Conservation (phyloP, 106 monocot species). For the Triglochin maritima region DNA sequence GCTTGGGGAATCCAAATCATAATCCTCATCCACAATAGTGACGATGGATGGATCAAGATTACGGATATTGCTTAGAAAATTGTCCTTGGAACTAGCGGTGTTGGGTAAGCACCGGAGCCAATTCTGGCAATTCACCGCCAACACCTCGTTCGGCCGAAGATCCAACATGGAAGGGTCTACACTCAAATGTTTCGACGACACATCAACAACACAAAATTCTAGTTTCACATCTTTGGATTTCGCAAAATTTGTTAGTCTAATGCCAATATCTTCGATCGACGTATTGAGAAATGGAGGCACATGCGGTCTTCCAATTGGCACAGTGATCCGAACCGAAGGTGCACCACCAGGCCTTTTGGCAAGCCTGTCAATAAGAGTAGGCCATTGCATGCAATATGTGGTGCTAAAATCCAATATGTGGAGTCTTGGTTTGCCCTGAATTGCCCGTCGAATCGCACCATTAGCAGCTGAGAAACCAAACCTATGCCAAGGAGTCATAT, state of each 20-base stretch:
- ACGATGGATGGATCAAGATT: constrained; percentile 33
- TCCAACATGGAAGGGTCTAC: constrained; percentile 15
- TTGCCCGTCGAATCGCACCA: constrained; percentile 40
- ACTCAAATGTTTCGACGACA: constrained; percentile 4
- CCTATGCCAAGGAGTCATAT: constrained; percentile 23
- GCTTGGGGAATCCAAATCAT: constrained; percentile 18
- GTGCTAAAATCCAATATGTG: constrained; percentile 48
- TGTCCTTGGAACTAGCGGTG: constrained; percentile 10
- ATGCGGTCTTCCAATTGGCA: neutral
- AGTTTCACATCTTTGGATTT: constrained; percentile 49
- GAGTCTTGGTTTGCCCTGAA: constrained; percentile 23
- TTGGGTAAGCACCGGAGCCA: constrained; percentile 22
- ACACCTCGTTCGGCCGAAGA: constrained; percentile 26
- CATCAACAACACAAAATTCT: constrained; percentile 28
- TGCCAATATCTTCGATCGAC: constrained; percentile 8
- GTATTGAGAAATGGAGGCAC: neutral
- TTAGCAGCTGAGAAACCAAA: constrained; percentile 60
- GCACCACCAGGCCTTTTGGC: constrained; percentile 32
- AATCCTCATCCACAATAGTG: constrained; percentile 56
- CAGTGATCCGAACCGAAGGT: constrained; percentile 35
- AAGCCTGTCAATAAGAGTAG: constrained; percentile 41
- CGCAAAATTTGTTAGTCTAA: constrained; percentile 50
- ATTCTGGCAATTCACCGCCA: constrained; percentile 41
- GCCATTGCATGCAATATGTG: constrained; percentile 53
- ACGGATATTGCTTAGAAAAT: constrained; percentile 16